A percentile compares a stretch with the other conserved stretches of the same genome.
These are phyloP conservation scores for Simmondsia chinensis DNA, from an alignment of 148 eudicot species.

Conservation along the genomic window DNA sequence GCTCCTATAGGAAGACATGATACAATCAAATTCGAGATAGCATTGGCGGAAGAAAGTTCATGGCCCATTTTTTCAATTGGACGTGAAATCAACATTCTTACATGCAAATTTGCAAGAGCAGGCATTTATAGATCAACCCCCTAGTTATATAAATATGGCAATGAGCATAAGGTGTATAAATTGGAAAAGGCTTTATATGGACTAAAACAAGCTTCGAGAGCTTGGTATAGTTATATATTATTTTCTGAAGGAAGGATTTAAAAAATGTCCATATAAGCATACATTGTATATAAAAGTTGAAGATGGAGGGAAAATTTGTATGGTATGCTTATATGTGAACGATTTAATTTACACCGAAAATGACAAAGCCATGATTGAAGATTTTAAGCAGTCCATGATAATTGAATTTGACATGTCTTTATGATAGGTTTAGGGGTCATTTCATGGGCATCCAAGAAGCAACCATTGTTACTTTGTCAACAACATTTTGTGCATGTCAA, in stretches of 20 bases:
- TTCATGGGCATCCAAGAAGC: no score
- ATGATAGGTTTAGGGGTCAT: no score
- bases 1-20: not conserved
- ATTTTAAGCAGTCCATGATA: slow-evolving; percentile 10
- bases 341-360: slow-evolving; percentile 4
- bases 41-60: not conserved
- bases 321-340: slow-evolving; percentile 13
- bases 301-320: not conserved
- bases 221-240: no score
- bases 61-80: slow-evolving; percentile 8
- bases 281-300: not conserved
- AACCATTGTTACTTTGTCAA: no score
- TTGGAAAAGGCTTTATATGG: no score
- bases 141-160: slow-evolving; percentile 1
- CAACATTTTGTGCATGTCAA: no score
- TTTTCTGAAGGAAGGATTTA: slow-evolving; percentile 3
- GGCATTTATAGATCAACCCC: slow-evolving; percentile 4
- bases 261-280: not conserved
- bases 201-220: no score
- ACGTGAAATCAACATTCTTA: slow-evolving; percentile 9
- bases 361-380: not conserved
- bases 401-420: slow-evolving; percentile 6
- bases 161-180: slow-evolving; percentile 1
- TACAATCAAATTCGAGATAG: not conserved
- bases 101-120: slow-evolving; percentile 7